Conservation (phyloP, 2,329 filamentous ascomycete genomes). For the Curvularia verruculosa region DNA sequence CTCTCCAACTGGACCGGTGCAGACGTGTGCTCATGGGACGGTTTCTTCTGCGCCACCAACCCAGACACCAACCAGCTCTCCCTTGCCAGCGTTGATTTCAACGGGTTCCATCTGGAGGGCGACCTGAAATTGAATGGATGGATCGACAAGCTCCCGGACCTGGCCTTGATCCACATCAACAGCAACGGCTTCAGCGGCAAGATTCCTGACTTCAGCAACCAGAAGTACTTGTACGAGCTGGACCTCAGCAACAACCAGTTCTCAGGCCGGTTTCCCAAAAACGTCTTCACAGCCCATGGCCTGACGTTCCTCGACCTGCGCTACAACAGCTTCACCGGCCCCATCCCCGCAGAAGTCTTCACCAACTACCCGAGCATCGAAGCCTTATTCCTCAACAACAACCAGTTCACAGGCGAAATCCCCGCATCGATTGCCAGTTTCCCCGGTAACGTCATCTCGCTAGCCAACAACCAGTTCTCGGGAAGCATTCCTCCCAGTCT, state of each 20-base stretch:
- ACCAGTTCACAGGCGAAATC: neutral
- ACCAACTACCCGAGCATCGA: neutral
- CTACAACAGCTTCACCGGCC: neutral
- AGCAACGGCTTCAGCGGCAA: neutral
- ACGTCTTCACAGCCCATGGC: neutral
- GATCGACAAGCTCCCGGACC: neutral
- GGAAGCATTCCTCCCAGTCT: neutral
- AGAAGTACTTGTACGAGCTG: neutral
- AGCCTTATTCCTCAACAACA: neutral
- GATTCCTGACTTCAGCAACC: neutral
- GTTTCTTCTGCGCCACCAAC: neutral
- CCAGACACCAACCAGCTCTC: neutral
- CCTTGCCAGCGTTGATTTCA: neutral
- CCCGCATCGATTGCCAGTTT: neutral
- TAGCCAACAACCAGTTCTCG: neutral
- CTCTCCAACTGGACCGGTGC: neutral
- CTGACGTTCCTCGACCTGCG: neutral
- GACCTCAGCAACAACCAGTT: conserved; percentile 3
- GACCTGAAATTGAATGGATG: neutral
- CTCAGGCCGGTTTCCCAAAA: neutral
- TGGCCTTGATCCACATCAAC: neutral
- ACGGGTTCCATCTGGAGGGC: neutral
- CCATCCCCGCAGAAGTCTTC: neutral
- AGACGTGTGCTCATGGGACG: neutral
- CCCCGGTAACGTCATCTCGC: neutral